Evolutionary conservation across 176 grass and related monocot genomes (phyloP).

Genomic region (Guadua angustifolia): DNA sequence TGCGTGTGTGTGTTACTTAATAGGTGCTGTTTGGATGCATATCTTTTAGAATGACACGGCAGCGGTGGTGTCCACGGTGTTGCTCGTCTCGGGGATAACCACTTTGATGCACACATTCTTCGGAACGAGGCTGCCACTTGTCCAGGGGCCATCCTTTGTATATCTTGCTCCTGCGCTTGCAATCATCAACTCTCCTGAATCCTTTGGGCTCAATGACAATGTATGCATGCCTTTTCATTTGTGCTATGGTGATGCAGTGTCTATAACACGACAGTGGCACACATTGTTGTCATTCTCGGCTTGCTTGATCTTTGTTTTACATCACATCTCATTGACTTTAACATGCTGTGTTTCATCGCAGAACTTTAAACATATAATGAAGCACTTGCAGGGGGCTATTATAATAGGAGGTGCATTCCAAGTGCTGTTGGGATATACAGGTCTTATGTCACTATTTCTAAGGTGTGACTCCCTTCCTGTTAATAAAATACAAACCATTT

Average conservation of each 20-base stretch:
- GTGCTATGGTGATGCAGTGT: neutral
- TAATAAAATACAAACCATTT: neutral
- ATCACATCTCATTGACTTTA: conserved; percentile 2
- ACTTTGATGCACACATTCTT: conserved; percentile 83
- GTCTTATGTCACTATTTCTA: conserved; percentile 75
- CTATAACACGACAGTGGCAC: neutral
- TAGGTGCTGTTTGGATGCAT: conserved; percentile 22
- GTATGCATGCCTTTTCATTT: conserved; percentile 50
- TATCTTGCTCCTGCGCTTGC: conserved; percentile 89
- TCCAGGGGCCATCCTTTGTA: conserved; percentile 95
- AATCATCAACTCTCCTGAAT: conserved; percentile 88
- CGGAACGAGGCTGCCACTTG: conserved; percentile 84
- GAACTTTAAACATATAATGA: conserved; percentile 99
- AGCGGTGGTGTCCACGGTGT: conserved; percentile 83
- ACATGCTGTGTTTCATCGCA: conserved; percentile 45
- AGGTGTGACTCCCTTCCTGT: conserved; percentile 45
- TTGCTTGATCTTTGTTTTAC: conserved; percentile 2
- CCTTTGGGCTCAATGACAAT: conserved; percentile 87
- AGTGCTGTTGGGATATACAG: conserved; percentile 87
- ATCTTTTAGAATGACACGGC: conserved; percentile 79
- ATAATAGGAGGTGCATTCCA: conserved; percentile 88
- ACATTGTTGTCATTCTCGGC: conserved; percentile 11
- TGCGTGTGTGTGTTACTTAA: neutral
- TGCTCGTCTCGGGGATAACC: conserved; percentile 75
- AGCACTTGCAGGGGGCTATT: conserved; percentile 94